Evolutionary conservation across 78 protist species (phyloP).

Genomic region (Blattamonas nauphoetae): DNA sequence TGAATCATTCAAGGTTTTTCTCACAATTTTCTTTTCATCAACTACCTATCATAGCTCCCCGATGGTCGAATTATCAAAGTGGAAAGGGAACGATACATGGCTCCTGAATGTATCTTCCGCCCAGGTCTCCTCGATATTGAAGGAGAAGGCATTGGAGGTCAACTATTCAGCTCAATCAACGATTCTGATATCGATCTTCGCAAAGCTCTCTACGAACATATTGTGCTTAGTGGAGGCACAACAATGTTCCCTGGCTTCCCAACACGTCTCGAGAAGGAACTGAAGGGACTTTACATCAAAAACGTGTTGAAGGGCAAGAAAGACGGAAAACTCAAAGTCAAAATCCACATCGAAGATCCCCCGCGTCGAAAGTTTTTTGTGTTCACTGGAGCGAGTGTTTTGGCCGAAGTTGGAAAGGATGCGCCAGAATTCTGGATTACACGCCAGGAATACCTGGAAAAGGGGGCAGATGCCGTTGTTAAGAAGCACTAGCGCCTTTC

Average conservation of each 20-base stretch:
- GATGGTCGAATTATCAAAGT: conserved; percentile 84
- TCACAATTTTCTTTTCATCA: no score
- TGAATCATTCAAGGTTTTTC: conserved; percentile 61
- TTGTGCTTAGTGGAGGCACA: conserved; percentile 81
- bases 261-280: conserved; percentile 78
- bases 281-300: conserved; percentile 67
- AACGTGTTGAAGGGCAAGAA: no score
- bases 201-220: conserved; percentile 83
- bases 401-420: conserved; percentile 88
- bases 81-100: conserved; percentile 89
- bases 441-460: conserved; percentile 69
- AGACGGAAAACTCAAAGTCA: conserved; percentile 5
- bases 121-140: conserved; percentile 85
- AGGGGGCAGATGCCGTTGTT: conserved; percentile 53
- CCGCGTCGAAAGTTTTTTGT: conserved; percentile 98
- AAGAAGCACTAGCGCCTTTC: no score
- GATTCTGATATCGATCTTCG: conserved; percentile 82
- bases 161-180: conserved; percentile 76
- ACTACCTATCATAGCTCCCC: no score
- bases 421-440: conserved; percentile 72
- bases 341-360: conserved; percentile 86
- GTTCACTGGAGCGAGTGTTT: conserved; percentile 92
- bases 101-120: conserved; percentile 94
- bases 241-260: conserved; percentile 74
- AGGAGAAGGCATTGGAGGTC: conserved; percentile 73